Evolutionary conservation across 148 eudicot genomes (phyloP).

Genomic region (Limonium bicolor): DNA sequence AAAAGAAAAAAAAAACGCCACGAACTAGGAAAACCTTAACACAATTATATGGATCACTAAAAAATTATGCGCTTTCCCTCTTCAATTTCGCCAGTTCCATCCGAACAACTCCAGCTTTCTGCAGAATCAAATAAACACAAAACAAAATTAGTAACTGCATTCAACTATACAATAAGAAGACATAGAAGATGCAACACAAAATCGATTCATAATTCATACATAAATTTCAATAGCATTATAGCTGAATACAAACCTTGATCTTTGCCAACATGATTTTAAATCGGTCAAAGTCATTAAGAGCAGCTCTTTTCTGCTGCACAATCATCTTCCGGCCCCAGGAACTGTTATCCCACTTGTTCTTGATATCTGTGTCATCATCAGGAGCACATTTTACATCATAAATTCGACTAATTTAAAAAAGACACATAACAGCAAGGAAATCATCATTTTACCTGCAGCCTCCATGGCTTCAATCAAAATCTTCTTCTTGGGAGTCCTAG

Average conservation of each 20-base stretch:
- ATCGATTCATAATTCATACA: background rate
- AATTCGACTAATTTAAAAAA: background rate
- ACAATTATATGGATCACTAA: background rate
- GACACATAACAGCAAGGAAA: background rate
- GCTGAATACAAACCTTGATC: slow-evolving; percentile 17
- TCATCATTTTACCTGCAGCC: slow-evolving; percentile 22
- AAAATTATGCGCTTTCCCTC: slow-evolving; percentile 4
- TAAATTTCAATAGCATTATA: background rate
- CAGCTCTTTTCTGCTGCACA: slow-evolving; percentile 41
- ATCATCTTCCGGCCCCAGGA: slow-evolving; percentile 53
- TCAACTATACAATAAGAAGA: too few species aligned
- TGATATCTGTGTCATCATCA: slow-evolving; percentile 42
- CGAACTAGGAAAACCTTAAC: background rate
- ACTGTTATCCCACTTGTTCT: slow-evolving; percentile 46
- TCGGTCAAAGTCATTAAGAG: slow-evolving; percentile 46
- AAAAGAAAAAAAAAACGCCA: slow-evolving; percentile 2
- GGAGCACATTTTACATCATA: too few species aligned
- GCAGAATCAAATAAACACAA: too few species aligned
- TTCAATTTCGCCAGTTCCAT: slow-evolving; percentile 4
- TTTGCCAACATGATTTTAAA: slow-evolving; percentile 49
- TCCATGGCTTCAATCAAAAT: slow-evolving; percentile 29
- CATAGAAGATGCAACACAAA: too few species aligned
- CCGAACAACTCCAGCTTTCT: slow-evolving; percentile 6
- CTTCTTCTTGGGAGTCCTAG: slow-evolving; percentile 35
- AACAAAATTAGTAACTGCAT: too few species aligned